Evolutionary conservation across 257 asterid genomes (phyloP).

Genomic region (Solanum verrucosum): DNA sequence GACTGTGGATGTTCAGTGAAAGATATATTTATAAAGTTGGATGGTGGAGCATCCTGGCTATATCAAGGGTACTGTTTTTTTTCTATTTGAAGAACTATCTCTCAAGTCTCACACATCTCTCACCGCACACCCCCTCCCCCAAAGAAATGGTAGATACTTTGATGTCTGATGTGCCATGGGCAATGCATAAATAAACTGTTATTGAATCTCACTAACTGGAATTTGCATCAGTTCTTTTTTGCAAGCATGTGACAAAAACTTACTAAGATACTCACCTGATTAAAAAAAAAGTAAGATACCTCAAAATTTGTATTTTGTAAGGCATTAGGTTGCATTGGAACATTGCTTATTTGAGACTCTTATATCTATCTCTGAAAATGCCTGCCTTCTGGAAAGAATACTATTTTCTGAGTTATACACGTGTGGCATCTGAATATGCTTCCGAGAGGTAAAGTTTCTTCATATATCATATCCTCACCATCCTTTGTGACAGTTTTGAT

Average conservation of each 20-base stretch:
- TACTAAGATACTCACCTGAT: neutral
- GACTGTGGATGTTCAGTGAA: conserved; percentile 79
- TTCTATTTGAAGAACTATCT: conserved; percentile 2
- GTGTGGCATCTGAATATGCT: neutral
- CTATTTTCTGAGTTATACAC: neutral
- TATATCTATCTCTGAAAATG: neutral
- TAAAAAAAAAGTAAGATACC: neutral
- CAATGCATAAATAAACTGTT: neutral
- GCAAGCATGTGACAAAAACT: neutral
- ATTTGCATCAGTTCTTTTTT: neutral
- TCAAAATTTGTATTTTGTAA: neutral
- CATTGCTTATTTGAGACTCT: neutral
- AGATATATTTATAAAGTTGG: conserved; percentile 55
- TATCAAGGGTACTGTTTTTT: conserved; percentile 70
- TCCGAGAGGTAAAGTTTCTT: neutral
- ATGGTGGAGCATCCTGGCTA: conserved; percentile 98
- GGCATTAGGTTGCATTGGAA: neutral
- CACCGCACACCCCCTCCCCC: too few relatives aligned
- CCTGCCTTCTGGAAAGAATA: neutral
- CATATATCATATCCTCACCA: neutral
- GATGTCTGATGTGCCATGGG: neutral
- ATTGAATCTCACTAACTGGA: neutral
- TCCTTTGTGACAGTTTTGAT: neutral
- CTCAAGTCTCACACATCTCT: neutral
- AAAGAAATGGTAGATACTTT: neutral